Evolutionary conservation across 768 basidiomycete species (phyloP).

Genomic region (Boletus edulis): DNA sequence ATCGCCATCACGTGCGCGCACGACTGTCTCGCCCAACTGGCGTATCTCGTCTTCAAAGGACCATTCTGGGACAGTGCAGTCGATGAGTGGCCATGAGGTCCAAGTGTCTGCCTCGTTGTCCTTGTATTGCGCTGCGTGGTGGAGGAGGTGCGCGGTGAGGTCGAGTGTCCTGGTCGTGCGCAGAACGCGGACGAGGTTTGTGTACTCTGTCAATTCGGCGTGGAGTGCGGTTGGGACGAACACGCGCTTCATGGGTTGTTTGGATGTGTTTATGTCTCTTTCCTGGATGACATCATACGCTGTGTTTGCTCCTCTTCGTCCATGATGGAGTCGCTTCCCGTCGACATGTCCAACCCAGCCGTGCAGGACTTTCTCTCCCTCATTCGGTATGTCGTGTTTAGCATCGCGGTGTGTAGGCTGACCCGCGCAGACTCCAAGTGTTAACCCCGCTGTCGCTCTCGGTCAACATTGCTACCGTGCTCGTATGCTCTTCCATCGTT

Average conservation of each 20-base stretch:
- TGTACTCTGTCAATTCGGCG: conserved; percentile 65
- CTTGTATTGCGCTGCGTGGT: conserved; percentile 15
- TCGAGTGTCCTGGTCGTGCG: conserved; percentile 56
- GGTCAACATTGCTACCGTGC: conserved; percentile 69
- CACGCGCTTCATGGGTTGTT: conserved; percentile 28
- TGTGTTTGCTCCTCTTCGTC: neutral
- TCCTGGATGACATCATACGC: conserved; percentile 14
- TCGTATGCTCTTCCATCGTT: conserved; percentile 67
- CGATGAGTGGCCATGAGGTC: conserved; percentile 79
- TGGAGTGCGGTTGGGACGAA: conserved; percentile 54
- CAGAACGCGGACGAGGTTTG: conserved; percentile 63
- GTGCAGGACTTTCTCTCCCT: conserved; percentile 67
- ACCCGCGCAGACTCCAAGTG: conserved; percentile 64
- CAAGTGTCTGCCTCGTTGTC: conserved; percentile 44
- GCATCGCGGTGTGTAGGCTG: neutral
- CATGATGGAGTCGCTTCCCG: conserved; percentile 53
- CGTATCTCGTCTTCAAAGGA: conserved; percentile 65
- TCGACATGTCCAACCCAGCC: conserved; percentile 59
- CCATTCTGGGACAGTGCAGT: conserved; percentile 70
- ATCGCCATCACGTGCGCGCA: conserved; percentile 24
- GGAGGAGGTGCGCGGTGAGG: conserved; percentile 50
- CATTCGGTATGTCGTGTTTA: conserved; percentile 40
- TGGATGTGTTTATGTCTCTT: conserved; percentile 1
- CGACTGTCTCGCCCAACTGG: conserved; percentile 40
- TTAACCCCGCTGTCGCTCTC: conserved; percentile 82